A percentile compares a stretch with the other conserved stretches of the same genome.
These are phyloP conservation scores for Malania oleifera DNA, from an alignment of 164 flowering plant species.

Conservation along the genomic window DNA sequence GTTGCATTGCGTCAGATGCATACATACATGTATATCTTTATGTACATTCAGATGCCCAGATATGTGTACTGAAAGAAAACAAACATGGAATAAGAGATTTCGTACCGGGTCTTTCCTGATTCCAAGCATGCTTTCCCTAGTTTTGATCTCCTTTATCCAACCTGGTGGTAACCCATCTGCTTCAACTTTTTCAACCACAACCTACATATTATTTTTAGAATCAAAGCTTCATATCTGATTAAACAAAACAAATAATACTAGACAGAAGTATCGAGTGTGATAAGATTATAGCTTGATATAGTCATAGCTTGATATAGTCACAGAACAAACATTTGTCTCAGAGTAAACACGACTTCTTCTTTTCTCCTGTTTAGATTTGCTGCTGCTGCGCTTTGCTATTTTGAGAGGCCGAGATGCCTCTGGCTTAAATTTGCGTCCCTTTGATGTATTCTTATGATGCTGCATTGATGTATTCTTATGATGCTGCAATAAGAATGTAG, in stretches of 20 bases:
- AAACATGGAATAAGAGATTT: neutral
- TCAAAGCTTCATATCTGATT: neutral
- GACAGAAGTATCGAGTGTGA: too few species aligned
- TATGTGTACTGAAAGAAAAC: neutral
- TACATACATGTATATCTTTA: too few species aligned
- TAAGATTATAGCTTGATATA: too few species aligned
- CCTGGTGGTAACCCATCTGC: constrained; percentile 25
- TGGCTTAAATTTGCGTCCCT: neutral
- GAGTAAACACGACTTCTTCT: neutral
- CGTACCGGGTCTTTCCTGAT: constrained; percentile 32
- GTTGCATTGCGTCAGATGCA: too few species aligned
- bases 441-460: neutral
- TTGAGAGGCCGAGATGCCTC: neutral
- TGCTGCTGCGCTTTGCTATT: neutral
- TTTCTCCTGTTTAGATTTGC: neutral
- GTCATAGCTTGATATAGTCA: too few species aligned
- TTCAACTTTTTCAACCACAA: constrained; percentile 11
- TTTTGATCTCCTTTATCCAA: constrained; percentile 29
- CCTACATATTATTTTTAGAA: constrained; percentile 20
- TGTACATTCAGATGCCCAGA: neutral
- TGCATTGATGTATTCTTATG: too few species aligned
- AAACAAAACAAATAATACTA: neutral
- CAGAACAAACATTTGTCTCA: too few species aligned
- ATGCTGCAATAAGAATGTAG: too few species aligned
- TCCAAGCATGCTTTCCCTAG: constrained; percentile 1